A percentile compares a stretch with the other conserved stretches of the same genome.
These are phyloP conservation scores for Thermothielavioides terrestris DNA, from an alignment of 495 filamentous ascomycete species.

Conservation along the genomic window DNA sequence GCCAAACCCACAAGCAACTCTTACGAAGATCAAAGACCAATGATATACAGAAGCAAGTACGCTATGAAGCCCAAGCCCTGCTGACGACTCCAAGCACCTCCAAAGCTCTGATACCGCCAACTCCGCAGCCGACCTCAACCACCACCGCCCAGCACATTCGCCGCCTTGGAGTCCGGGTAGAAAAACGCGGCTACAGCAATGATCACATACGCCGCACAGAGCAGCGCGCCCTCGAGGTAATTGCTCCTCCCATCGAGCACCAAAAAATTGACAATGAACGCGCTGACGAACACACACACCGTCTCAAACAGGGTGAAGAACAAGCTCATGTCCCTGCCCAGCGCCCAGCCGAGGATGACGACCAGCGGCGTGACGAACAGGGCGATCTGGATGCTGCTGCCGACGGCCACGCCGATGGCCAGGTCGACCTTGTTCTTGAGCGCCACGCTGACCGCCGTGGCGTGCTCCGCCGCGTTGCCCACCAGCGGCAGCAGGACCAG, in stretches of 20 bases:
- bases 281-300: slow-evolving; percentile 72
- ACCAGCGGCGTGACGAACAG: slow-evolving; percentile 84
- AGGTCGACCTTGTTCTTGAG: slow-evolving; percentile 96
- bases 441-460: slow-evolving; percentile 80
- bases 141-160: slow-evolving; percentile 32
- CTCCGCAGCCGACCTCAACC: not conserved
- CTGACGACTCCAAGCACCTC: no score
- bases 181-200: slow-evolving; percentile 61
- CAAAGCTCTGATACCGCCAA: no score
- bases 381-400: slow-evolving; percentile 80
- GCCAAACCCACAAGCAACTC: no score
- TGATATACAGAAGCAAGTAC: no score
- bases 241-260: slow-evolving; percentile 82
- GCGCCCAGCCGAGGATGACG: slow-evolving; percentile 81
- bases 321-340: slow-evolving; percentile 73
- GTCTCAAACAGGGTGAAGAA: slow-evolving; percentile 94
- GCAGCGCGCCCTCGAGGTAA: slow-evolving; percentile 76
- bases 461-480: slow-evolving; percentile 87
- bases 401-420: slow-evolving; percentile 82
- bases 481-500: slow-evolving; percentile 82
- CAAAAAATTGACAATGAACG: slow-evolving; percentile 84
- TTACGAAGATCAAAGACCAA: no score
- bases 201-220: slow-evolving; percentile 77
- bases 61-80: no score
- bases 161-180: slow-evolving; percentile 46